Evolutionary conservation across 164 flowering plant species (phyloP), one percentile per base, ranked within the genome.

Genomic region (Macadamia tetraphylla): DNA sequence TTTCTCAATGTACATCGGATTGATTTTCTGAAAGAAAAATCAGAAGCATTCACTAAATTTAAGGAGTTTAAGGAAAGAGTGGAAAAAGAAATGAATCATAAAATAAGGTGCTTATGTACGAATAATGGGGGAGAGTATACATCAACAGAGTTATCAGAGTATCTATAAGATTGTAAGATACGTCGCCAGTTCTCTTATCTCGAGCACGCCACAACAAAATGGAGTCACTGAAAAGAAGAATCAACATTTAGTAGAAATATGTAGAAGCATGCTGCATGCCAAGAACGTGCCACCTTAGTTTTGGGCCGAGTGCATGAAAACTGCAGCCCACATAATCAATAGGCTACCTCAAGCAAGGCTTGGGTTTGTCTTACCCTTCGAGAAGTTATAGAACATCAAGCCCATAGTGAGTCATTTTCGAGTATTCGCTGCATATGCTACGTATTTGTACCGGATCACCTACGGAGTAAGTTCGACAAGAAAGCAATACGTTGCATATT

Each of bases 1-100:
- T 9, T 80, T 58, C 60, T 79, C 74, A 10, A 76, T 68, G 66
- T 72, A 72, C 14, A 53, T 64, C 3, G 65, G 67, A 63, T 76
- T 6, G 63, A 62, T 29, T 67, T 74, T 58, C 23, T 23, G 23
- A 23, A 23, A 23, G 23, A 23, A 23, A 23, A 23, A 23, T 23
- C 23, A 23, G 23, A 23, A 23, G 23, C 23, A 23, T 23, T 23
- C 23, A 23, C 23, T 23, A 23, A 23, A 23, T 23, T 23, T 23
- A 23, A 23, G 23, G 23, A 23, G 23, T 23, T 23, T 23, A 23
- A 23, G 23, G 23, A 23, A 23, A 63, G 5, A 11, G 52, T 48
- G 0, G 64, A 70, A 64, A 31, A 1, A 6, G 64, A 73, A 56
- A 29, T 66, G 9, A 40, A 53, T 2, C 46, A 29, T 1, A 76